phyloP scores from a whole-genome alignment of 108 stramenopile genomes.

The Conticribra weissflogii region DNA sequence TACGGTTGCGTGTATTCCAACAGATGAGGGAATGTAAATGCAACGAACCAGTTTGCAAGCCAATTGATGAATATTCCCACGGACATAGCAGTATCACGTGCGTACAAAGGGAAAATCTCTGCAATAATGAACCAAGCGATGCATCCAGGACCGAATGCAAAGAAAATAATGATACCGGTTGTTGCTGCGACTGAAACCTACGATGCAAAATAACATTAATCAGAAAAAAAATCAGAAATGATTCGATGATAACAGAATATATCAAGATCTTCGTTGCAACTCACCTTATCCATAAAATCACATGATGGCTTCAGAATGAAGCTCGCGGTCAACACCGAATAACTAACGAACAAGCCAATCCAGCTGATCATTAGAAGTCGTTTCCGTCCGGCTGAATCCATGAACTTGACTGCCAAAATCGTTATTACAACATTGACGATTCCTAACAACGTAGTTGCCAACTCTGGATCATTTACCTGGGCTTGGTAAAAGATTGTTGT shows the following conservation, averaged over 20 bases:
- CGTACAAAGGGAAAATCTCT: slow-evolving; percentile 45
- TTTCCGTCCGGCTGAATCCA: slow-evolving; percentile 42
- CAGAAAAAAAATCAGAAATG: too few relatives aligned
- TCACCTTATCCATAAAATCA: slow-evolving; percentile 23
- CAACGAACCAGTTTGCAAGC: slow-evolving; percentile 46
- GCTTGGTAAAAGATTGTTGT: slow-evolving; percentile 43
- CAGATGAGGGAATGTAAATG: slow-evolving; percentile 38
- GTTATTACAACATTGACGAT: slow-evolving; percentile 42
- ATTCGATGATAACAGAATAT: neutral
- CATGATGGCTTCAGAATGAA: slow-evolving; percentile 29
- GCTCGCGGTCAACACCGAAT: slow-evolving; percentile 19
- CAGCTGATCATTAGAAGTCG: slow-evolving; percentile 30
- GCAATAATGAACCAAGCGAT: slow-evolving; percentile 54
- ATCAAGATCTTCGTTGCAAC: neutral
- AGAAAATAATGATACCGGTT: slow-evolving; percentile 36
- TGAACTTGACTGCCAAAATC: slow-evolving; percentile 37
- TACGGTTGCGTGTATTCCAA: slow-evolving; percentile 26
- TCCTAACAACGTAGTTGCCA: slow-evolving; percentile 41
- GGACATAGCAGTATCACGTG: slow-evolving; percentile 44
- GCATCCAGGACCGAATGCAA: slow-evolving; percentile 52
- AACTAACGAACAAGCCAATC: slow-evolving; percentile 34
- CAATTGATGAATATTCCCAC: slow-evolving; percentile 44
- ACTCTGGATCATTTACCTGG: slow-evolving; percentile 34
- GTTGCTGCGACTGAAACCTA: slow-evolving; percentile 28
- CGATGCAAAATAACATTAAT: too few relatives aligned